Percentiles rank a stretch among this genome's conserved stretches.
Conservation (phyloP, 495 filamentous ascomycete genomes). For the Xylaria sp. region DNA sequence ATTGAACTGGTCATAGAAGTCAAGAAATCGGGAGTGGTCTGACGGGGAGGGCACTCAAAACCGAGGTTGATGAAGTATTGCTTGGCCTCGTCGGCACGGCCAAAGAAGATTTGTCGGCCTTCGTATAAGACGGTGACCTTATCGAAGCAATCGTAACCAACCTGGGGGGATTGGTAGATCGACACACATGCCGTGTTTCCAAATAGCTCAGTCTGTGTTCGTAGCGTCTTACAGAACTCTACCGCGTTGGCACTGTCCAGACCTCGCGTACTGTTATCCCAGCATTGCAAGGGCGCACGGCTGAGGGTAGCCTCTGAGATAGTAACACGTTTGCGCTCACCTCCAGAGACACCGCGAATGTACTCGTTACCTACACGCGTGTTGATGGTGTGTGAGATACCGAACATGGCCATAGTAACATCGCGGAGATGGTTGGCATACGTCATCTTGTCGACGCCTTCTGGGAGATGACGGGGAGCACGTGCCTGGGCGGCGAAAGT, state of each 20-base stretch:
- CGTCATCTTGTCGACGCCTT: constrained; percentile 62
- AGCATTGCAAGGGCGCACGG: constrained; percentile 74
- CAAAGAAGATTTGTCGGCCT: constrained; percentile 85
- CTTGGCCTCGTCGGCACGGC: constrained; percentile 64
- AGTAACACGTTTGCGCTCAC: constrained; percentile 83
- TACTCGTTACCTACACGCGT: constrained; percentile 83
- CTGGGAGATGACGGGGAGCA: constrained; percentile 66
- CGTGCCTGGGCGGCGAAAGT: constrained; percentile 76
- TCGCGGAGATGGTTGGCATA: constrained; percentile 73
- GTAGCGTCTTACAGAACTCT: constrained; percentile 77
- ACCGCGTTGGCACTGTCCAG: constrained; percentile 81
- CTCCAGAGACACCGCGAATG: constrained; percentile 79
- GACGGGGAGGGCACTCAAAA: constrained; percentile 73
- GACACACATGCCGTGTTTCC: constrained; percentile 75
- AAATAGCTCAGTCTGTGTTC: constrained; percentile 69
- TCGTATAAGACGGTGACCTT: constrained; percentile 82
- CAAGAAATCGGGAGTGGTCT: constrained; percentile 81
- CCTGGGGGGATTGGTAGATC: constrained; percentile 83
- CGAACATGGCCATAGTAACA: constrained; percentile 81
- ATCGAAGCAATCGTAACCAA: constrained; percentile 80
- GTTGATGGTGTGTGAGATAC: constrained; percentile 76
- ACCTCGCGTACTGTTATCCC: constrained; percentile 86
- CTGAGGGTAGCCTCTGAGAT: constrained; percentile 76
- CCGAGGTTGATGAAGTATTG: constrained; percentile 77
- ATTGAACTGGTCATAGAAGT: constrained; percentile 77